Evolutionary conservation across 495 filamentous ascomycete species (phyloP).

Genomic region (Lasiosphaeria miniovina): DNA sequence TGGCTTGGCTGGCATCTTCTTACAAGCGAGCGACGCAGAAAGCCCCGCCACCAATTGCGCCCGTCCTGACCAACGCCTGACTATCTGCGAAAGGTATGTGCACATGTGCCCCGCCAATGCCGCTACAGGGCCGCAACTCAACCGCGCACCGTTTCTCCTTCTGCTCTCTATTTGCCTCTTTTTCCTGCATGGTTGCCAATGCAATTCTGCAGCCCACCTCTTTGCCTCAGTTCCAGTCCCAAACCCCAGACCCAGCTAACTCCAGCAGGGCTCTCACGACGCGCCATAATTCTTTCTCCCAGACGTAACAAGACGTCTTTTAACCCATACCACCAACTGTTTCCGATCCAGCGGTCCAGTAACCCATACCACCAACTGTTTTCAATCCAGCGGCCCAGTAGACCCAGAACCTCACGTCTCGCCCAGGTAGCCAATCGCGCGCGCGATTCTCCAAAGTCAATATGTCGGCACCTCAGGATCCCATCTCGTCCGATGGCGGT

Average conservation of each 20-base stretch:
- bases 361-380: too few relatives aligned
- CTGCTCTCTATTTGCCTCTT: constrained; percentile 15
- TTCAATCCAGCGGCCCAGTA: not conserved
- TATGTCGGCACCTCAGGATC: constrained; percentile 51
- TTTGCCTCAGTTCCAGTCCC: not conserved
- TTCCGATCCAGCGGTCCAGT: too few relatives aligned
- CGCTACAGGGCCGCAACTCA: constrained; percentile 13
- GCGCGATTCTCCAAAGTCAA: constrained; percentile 15
- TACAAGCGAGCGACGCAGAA: not conserved
- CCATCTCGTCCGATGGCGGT: constrained; percentile 36
- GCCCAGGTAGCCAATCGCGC: not conserved
- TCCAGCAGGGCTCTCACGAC: constrained; percentile 1
- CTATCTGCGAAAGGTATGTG: constrained; percentile 32
- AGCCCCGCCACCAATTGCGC: constrained; percentile 24
- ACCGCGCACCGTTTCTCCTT: constrained; percentile 26
- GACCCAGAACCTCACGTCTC: not conserved
- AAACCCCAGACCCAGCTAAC: not conserved
- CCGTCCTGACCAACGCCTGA: constrained; percentile 21
- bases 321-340: not conserved
- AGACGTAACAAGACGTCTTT: not conserved
- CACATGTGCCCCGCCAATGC: constrained; percentile 24
- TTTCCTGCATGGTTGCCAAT: not conserved
- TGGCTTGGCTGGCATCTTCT: constrained; percentile 9
- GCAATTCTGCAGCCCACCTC: constrained; percentile 1
- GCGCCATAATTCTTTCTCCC: not conserved